Base-by-base conservation (phyloP, 1,284 basidiomycete genomes). In the Bondarzewia mesenterica region DNA sequence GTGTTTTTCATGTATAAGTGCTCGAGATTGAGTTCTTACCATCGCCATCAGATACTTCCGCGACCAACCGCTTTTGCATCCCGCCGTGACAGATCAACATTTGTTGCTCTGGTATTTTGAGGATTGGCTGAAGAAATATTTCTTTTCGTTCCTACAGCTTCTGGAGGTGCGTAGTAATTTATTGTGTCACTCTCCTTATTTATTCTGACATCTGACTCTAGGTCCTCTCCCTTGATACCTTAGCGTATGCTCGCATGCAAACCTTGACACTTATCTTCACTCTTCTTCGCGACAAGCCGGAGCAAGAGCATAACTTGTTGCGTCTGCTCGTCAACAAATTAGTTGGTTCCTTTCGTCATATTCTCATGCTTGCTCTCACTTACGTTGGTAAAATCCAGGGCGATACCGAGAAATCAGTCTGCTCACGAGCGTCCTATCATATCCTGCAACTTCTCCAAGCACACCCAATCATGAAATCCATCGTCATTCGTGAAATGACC, bases 121-220 rank as follows among this genome's bases (percentile, higher is more conserved):
- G 63, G 94, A 99, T 60, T 94, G 91, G 84, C 68, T 98, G 49
- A 99, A 99, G 69, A 93, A 93, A 58, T 97, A 87, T 66, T 98
- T 96, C 73, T 98, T 96, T 69, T 84, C 84, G 15, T 71, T 98
- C 41, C 77, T 99, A 7, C 89, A 96, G 63, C 79, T 90, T 37
- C 79, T 99, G 36, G 95, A 99, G 78, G 88, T 87, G 37, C 37
- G 23, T 55, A 53, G 8, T 20, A 6, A 5, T 3, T 25, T 7
- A 29, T 4, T 44, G 8, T n/a, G 8, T 54, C 52, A 46, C n/a
- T 42, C 23, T 3, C 23, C 14, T 38, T 46, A 27, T 26, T 32
- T 40, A 54, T 58, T 51, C 58, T 39, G 57, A 47, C 48, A 60
- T 4, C 38, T 52, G 45, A 46, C 47, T 55, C 10, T 57, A 94